phyloP scores from a whole-genome alignment of 75 land plant species.

The Sequoiadendron giganteum region DNA sequence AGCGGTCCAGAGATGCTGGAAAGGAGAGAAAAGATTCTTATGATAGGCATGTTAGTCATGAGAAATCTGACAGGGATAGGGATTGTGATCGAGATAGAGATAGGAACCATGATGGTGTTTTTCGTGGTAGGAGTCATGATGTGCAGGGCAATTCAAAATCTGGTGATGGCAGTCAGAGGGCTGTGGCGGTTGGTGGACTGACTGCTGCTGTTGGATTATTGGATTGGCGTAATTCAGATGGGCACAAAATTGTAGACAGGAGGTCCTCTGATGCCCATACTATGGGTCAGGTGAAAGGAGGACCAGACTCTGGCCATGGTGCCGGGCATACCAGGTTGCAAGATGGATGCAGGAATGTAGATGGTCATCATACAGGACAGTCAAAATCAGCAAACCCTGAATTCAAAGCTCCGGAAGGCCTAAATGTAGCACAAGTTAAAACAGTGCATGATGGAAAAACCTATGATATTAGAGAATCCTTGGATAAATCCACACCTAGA shows the following conservation, averaged over 20 bases:
- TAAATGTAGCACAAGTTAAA: not conserved
- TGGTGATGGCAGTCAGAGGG: not conserved
- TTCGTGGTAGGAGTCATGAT: not conserved
- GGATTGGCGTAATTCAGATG: conserved; percentile 2
- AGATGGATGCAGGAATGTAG: not conserved
- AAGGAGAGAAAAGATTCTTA: conserved; percentile 10
- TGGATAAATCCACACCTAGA: not conserved
- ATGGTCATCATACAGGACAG: not conserved
- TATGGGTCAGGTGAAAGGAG: not conserved
- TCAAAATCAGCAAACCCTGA: not conserved
- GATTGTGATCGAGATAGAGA: not conserved
- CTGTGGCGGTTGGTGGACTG: not conserved
- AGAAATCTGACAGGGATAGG: not conserved
- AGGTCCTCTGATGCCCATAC: conserved; percentile 5
- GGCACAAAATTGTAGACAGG: not conserved
- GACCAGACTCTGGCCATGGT: not conserved
- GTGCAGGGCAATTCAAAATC: conserved; percentile 8
- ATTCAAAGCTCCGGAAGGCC: not conserved
- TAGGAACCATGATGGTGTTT: not conserved
- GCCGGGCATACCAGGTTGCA: not conserved
- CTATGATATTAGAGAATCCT: not conserved
- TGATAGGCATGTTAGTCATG: conserved; percentile 7
- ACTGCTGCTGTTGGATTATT: not conserved
- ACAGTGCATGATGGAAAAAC: not conserved
- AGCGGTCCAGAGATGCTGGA: not conserved